Conservation (phyloP, 106 monocot species). For the Xerophyta viscosa region DNA sequence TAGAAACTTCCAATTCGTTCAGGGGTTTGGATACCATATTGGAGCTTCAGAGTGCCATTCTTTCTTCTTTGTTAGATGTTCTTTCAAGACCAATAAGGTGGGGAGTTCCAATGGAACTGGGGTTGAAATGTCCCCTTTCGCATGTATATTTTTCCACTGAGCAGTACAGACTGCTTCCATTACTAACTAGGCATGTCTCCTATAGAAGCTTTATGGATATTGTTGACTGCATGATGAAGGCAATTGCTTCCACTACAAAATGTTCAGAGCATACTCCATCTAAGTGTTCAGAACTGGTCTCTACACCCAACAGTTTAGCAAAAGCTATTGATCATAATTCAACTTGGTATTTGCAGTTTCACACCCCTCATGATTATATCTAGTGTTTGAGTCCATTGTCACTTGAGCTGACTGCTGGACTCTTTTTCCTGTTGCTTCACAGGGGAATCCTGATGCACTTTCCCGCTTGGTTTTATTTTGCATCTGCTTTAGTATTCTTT, state of each 20-base stretch:
- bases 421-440: constrained; percentile 16
- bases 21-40: constrained; percentile 56
- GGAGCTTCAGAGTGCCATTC: constrained; percentile 49
- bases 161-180: constrained; percentile 30
- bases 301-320: constrained; percentile 3
- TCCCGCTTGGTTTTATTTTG: constrained; percentile 83
- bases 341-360: constrained; percentile 39
- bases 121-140: constrained; percentile 40
- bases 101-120: constrained; percentile 57
- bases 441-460: constrained; percentile 75
- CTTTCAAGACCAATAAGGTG: constrained; percentile 75
- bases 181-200: constrained; percentile 51
- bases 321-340: constrained; percentile 42
- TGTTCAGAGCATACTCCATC: neutral
- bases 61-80: constrained; percentile 53
- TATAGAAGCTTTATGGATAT: constrained; percentile 41
- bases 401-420: neutral
- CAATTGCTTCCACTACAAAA: constrained; percentile 3
- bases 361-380: neutral
- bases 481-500: constrained; percentile 38
- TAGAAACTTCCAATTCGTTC: constrained; percentile 7
- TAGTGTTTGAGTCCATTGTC: neutral
- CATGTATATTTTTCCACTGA: constrained; percentile 53
- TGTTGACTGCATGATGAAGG: constrained; percentile 27
- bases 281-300: constrained; percentile 3